These are phyloP conservation scores for Recurvomyces mirabilis DNA, from an alignment of 495 filamentous ascomycete species.

Conservation along the genomic window DNA sequence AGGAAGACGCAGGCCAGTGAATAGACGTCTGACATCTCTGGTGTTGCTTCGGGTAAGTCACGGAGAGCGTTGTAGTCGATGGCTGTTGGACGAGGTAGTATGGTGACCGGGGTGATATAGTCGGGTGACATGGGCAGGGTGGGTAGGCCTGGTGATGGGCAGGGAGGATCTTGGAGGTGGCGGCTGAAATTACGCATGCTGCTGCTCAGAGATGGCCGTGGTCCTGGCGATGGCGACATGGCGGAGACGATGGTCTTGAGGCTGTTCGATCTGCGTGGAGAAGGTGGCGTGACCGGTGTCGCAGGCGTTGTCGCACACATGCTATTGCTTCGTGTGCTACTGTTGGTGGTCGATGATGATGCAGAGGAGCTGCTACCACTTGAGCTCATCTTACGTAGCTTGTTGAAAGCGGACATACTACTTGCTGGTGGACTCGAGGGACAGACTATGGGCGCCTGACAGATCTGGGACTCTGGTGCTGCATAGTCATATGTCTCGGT, in stretches of 20 bases:
- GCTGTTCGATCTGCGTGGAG: no score
- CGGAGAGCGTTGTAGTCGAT: constrained; percentile 10
- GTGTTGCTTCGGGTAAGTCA: constrained; percentile 15
- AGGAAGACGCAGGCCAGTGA: constrained; percentile 62
- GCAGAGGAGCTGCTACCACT: constrained; percentile 14
- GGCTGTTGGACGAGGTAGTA: constrained; percentile 4
- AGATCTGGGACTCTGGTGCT: constrained; percentile 51
- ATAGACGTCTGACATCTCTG: constrained; percentile 54
- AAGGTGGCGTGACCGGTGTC: constrained; percentile 6
- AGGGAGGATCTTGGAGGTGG: constrained; percentile 2
- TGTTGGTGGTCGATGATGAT: constrained; percentile 10
- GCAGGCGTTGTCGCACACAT: constrained; percentile 6
- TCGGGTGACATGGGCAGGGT: constrained; percentile 3
- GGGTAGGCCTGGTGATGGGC: constrained; percentile 1
- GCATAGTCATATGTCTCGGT: constrained; percentile 81
- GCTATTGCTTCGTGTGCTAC: constrained; percentile 17
- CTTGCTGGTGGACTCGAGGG: constrained; percentile 16
- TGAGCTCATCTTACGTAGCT: constrained; percentile 16
- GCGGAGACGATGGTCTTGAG: not conserved
- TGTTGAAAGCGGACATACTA: constrained; percentile 12
- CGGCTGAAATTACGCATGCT: constrained; percentile 21
- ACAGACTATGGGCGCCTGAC: constrained; percentile 3
- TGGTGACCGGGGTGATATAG: constrained; percentile 1
- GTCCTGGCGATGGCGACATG: no score
- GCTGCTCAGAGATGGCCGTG: not conserved